Percentiles rank a stretch among this genome's conserved stretches.
These are phyloP conservation scores for Podospora pseudoanserina DNA, from an alignment of 495 filamentous ascomycete species.

Conservation along the genomic window DNA sequence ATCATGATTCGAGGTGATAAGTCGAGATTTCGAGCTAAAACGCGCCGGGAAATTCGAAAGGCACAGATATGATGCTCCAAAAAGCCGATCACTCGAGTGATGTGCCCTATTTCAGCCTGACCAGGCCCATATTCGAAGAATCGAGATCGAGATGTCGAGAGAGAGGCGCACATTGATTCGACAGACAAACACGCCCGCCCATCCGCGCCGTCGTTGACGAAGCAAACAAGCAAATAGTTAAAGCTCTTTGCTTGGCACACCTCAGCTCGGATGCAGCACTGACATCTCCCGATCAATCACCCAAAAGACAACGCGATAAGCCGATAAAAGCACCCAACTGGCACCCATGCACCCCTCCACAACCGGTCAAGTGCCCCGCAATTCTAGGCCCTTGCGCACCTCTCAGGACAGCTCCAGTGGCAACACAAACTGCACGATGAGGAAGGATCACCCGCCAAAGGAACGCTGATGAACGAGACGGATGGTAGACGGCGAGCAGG, in stretches of 20 bases:
- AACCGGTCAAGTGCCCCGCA: background rate
- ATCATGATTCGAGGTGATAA: conserved; percentile 9
- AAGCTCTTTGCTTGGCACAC: background rate
- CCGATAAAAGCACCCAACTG: background rate
- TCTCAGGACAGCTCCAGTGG: conserved; percentile 4
- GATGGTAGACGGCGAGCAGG: background rate
- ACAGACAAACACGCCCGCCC: background rate
- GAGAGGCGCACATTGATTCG: background rate
- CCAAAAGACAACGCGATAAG: conserved; percentile 1
- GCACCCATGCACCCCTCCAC: background rate
- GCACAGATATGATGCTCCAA: background rate
- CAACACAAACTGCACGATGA: conserved; percentile 4
- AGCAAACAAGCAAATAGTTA: background rate
- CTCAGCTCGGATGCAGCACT: background rate
- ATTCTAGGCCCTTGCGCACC: background rate
- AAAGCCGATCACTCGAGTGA: background rate
- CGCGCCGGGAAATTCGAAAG: background rate
- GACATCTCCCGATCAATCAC: background rate
- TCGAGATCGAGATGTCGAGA: background rate
- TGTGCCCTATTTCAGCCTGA: background rate
- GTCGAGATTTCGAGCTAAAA: background rate
- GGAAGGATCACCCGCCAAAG: conserved; percentile 1
- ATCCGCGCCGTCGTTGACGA: background rate
- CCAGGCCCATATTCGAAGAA: background rate
- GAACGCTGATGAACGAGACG: background rate